Conservation (phyloP, 805 yeast species). For the Saitoella complicata region DNA sequence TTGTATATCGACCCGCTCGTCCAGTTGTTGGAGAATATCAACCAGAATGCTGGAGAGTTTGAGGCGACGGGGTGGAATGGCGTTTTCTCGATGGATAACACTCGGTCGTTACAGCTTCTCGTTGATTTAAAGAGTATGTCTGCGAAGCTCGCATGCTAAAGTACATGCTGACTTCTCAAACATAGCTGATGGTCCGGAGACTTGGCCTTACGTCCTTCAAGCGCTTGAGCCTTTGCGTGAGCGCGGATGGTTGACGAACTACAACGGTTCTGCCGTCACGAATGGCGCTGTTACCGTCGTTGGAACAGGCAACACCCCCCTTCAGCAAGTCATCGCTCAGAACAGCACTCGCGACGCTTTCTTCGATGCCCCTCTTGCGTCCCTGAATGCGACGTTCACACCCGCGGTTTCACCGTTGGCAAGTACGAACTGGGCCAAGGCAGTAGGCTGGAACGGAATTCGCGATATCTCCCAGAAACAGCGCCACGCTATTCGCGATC, state of each 20-base stretch:
- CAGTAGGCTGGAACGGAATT: constrained; percentile 15
- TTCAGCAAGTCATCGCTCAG: constrained; percentile 20
- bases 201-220: constrained; percentile 31
- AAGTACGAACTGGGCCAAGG: constrained; percentile 13
- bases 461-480: constrained; percentile 21
- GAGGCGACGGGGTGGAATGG: too few relatives aligned
- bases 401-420: constrained; percentile 23
- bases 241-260: constrained; percentile 35
- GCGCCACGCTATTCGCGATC: constrained; percentile 21
- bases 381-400: constrained; percentile 11
- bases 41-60: constrained; percentile 15
- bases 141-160: constrained; percentile 14
- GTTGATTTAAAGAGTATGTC: not conserved
- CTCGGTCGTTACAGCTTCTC: too few relatives aligned
- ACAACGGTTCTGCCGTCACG: constrained; percentile 24
- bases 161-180: constrained; percentile 19
- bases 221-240: constrained; percentile 33
- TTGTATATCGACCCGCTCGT: constrained; percentile 41
- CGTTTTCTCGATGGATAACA: too few relatives aligned
- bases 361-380: constrained; percentile 35
- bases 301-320: constrained; percentile 51
- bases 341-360: constrained; percentile 25
- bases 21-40: constrained; percentile 33
- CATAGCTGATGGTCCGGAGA: constrained; percentile 24
- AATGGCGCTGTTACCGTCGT: constrained; percentile 46